Percentiles rank a stretch among this genome's conserved stretches.
Conservation (phyloP, 768 basidiomycete genomes). For the Russula sp. region DNA sequence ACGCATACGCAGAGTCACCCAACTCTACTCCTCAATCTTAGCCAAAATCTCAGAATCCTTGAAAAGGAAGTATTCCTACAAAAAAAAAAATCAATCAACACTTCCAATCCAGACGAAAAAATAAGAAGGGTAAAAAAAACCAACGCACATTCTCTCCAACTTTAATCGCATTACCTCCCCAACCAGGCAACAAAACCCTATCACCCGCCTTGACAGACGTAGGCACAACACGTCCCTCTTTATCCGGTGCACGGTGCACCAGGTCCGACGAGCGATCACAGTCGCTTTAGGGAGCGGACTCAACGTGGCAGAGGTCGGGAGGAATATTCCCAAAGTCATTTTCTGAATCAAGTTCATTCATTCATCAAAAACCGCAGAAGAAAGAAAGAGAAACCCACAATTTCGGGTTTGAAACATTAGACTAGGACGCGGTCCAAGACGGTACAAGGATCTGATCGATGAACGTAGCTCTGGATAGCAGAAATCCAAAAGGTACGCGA, state of each 20-base stretch:
- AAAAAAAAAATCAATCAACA: background rate
- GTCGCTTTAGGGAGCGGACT: slow-evolving; percentile 94
- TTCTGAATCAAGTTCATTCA: slow-evolving; percentile 57
- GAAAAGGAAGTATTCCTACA: slow-evolving; percentile 92
- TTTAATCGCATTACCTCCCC: slow-evolving; percentile 96
- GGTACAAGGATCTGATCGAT: slow-evolving; percentile 92
- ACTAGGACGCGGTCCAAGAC: slow-evolving; percentile 96
- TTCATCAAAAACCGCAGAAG: too few relatives aligned
- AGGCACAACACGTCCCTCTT: slow-evolving; percentile 74
- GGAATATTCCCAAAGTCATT: slow-evolving; percentile 95
- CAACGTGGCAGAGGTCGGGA: slow-evolving; percentile 84
- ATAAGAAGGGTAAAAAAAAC: too few relatives aligned
- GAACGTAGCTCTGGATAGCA: slow-evolving; percentile 88
- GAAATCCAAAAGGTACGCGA: background rate
- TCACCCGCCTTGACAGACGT: slow-evolving; percentile 84
- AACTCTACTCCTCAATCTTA: slow-evolving; percentile 81
- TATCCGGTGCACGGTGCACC: slow-evolving; percentile 91
- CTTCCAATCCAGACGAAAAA: too few relatives aligned
- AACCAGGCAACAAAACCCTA: slow-evolving; percentile 89
- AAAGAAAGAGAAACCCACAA: slow-evolving; percentile 68
- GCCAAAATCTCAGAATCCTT: slow-evolving; percentile 94
- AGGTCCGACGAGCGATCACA: slow-evolving; percentile 92
- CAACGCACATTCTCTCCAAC: slow-evolving; percentile 88
- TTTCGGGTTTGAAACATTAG: slow-evolving; percentile 95
- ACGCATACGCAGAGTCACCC: background rate